Base-by-base conservation (phyloP, 2,329 filamentous ascomycete genomes). In the Nannizzia gypsea region DNA sequence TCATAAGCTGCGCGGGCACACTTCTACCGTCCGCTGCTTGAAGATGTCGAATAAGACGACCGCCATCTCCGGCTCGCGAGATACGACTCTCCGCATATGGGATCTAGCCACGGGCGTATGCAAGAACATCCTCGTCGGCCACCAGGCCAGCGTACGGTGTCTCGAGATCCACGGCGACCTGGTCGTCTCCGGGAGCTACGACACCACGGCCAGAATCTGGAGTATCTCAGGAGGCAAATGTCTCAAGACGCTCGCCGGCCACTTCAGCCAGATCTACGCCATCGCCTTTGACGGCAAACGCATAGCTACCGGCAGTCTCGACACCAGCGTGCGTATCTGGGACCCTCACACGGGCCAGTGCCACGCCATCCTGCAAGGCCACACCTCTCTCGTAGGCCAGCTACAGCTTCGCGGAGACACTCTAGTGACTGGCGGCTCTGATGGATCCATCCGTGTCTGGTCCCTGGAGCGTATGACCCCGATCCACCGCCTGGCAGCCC, bases 241-340 rank as follows among this genome's bases (percentile, higher is more conserved):
- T 72, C 77, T 97, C 59, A 86, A 92, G 66, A 96, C 90, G 0
- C 80, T 99, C 42, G 86, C 87, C 50, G 93, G 93, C 0, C 93
- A 99, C 74, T 99, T 96, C 75, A 97, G 92, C 71, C 93, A 99
- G 71, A 99, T 99, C 61, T 99, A 99, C 71, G 93, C 93, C 20
- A 95, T 99, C 70, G 93, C 93, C 1, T 99, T 97, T 73, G 93
- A 99, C 71, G 93, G 93, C 42, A 86, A 86, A 66, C 83, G 91
- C 64, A 91, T 99, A 61, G 92, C 95, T 38, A 99, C 93, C 8
- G 93, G 93, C 57, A 96, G 91, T 72, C 78, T 99, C 63, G 93
- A 99, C 74, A 99, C 93, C 2, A 96, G 92, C 67, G 92, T 99
- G 26, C 82, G 93, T 64, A 95, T 99, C 63, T 99, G 93, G 93